A percentile compares a stretch with the other conserved stretches of the same genome.
Evolutionary conservation across 352 stramenopile species (phyloP).

Genomic region (Phytophthora palmivora): DNA sequence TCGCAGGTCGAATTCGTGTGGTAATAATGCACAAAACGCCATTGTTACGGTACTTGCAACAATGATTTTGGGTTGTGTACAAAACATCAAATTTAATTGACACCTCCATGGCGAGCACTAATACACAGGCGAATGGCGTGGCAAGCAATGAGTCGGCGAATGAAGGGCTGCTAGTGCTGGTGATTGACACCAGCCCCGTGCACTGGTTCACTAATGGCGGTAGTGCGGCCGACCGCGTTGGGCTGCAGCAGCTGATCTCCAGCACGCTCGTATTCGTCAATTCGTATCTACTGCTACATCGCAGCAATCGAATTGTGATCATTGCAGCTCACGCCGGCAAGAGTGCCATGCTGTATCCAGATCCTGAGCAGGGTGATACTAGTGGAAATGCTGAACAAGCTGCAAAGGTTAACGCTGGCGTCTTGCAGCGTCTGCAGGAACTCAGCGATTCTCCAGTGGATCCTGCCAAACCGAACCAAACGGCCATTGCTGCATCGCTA

Average conservation of each 20-base stretch:
- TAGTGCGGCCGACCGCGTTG: constrained; percentile 32
- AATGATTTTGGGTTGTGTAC: neutral
- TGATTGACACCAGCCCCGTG: constrained; percentile 83
- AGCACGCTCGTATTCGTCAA: constrained; percentile 88
- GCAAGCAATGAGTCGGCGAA: constrained; percentile 21
- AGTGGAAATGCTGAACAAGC: constrained; percentile 75
- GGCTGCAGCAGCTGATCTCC: constrained; percentile 74
- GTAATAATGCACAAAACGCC: constrained; percentile 11
- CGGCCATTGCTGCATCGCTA: constrained; percentile 77
- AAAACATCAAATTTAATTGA: neutral
- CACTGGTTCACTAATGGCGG: constrained; percentile 64
- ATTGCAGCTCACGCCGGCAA: constrained; percentile 78
- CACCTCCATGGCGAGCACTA: constrained; percentile 12
- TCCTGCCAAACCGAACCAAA: constrained; percentile 60
- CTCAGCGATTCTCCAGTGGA: constrained; percentile 61
- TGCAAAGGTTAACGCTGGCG: constrained; percentile 70
- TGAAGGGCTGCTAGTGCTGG: constrained; percentile 78
- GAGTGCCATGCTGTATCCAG: constrained; percentile 80
- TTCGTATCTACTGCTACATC: constrained; percentile 85
- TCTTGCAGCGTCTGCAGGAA: constrained; percentile 73
- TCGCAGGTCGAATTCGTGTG: neutral
- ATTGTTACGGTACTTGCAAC: constrained; percentile 17
- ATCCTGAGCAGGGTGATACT: constrained; percentile 69
- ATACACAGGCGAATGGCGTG: constrained; percentile 18
- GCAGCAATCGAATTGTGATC: constrained; percentile 88